phyloP scores from a whole-genome alignment of 805 yeast species.

The Saturnispora sanitii region DNA sequence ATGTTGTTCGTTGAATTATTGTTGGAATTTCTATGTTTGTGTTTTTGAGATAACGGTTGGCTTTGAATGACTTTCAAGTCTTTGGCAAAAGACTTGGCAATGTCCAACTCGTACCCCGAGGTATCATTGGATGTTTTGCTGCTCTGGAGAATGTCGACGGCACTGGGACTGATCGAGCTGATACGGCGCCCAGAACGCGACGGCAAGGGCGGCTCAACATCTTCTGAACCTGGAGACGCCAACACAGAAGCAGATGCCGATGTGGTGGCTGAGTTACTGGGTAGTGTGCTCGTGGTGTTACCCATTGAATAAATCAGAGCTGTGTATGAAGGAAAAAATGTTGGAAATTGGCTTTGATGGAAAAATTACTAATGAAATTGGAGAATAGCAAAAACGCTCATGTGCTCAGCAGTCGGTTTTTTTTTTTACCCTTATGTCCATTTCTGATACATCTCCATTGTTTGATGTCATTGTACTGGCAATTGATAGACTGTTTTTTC shows the following conservation, averaged over 20 bases:
- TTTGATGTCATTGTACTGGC: background rate
- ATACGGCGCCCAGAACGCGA: conserved; percentile 17
- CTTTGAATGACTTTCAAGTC: conserved; percentile 21
- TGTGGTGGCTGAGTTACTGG: background rate
- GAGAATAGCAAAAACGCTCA: background rate
- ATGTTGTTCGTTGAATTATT: background rate
- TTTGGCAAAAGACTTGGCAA: conserved; percentile 38
- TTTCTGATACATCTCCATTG: background rate
- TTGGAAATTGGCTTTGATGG: no score
- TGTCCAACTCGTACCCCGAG: conserved; percentile 29
- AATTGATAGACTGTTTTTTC: background rate
- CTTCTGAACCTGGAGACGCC: conserved; percentile 18
- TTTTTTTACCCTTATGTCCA: no score
- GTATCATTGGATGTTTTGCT: conserved; percentile 8
- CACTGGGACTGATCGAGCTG: conserved; percentile 7
- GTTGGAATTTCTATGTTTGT: background rate
- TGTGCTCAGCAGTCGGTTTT: background rate
- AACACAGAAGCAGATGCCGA: background rate
- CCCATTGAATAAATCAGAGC: conserved; percentile 4
- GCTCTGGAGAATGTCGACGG: conserved; percentile 9
- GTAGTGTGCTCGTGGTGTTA: conserved; percentile 6
- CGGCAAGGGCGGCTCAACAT: conserved; percentile 27
- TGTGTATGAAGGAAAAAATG: background rate
- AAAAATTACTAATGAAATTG: background rate
- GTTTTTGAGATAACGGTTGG: conserved; percentile 6